Evolutionary conservation across 1,139 yeast species (phyloP), one percentile per base, ranked within the genome.

Genomic region (Ogataea hybrid): DNA sequence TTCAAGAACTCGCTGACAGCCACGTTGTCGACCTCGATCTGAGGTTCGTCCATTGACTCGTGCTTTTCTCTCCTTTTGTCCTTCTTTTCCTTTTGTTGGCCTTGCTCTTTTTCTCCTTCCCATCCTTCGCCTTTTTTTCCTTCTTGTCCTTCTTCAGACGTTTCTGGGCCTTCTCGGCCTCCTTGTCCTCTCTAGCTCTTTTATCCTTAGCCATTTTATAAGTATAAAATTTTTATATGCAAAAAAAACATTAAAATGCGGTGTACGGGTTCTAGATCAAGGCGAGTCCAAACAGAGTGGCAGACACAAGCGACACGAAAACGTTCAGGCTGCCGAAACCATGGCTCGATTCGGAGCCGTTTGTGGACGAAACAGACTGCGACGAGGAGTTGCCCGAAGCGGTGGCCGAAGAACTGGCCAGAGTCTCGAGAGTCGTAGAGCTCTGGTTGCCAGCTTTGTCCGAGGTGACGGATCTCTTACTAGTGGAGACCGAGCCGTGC

Each of bases 1-100:
- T 71, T 63, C 50, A 82, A 70, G 61, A 86, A 92, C 10, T 67
- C 65, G 38, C 79, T 84, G 44, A 85, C 68, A 8, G 33, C 41
- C 20, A 25, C 32, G 8, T 36, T 9, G 22, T 18, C 37, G 3
- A 22, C 27, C 14, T 18, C 25, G 18, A 16, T 20, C 15, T 28
- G 22, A 18, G 18, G 21, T 12, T 15, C 16, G 23, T 9, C 20
- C 5, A 3, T 10, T 28, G 17, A 11, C 31, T 9, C 6, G n/a
- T 12, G 31, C 63, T 76, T 71, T 62, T 69, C 65, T 1, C 65
- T 67, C 45, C 71, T 67, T 64, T 71, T 66, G 61, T 73, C 73
- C 55, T 68, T 65, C 63, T 68, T 67, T 32, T 68, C 67, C 50
- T 64, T 67, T 68, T 67, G 14, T 64, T 68, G 51, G 61, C 64